phyloP scores from a whole-genome alignment of 2,329 filamentous ascomycete species.

The Diaporthe citriasiana region DNA sequence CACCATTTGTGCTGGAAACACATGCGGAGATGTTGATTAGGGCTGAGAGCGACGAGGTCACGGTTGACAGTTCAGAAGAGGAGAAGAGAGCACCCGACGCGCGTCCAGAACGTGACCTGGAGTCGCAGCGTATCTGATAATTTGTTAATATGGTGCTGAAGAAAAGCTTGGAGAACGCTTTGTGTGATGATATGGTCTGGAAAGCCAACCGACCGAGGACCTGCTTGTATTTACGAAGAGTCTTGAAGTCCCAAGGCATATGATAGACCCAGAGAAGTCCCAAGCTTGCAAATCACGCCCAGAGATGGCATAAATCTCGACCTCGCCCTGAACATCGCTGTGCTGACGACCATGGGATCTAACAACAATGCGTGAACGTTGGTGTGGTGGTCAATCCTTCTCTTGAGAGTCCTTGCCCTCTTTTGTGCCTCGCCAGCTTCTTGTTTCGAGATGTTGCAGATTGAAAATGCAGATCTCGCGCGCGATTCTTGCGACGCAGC shows the following conservation, averaged over 20 bases:
- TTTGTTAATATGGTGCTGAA: too few relatives aligned
- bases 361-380: background rate
- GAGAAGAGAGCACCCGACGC: conserved; percentile 10
- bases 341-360: too few relatives aligned
- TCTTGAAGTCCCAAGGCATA: too few relatives aligned
- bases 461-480: background rate
- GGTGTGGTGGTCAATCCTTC: background rate
- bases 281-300: too few relatives aligned
- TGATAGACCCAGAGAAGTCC: too few relatives aligned
- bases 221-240: too few relatives aligned
- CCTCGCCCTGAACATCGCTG: too few relatives aligned
- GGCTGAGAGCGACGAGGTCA: conserved; percentile 3
- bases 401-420: too few relatives aligned
- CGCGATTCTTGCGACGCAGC: background rate
- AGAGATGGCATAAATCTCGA: too few relatives aligned
- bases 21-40: conserved; percentile 42
- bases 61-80: conserved; percentile 1
- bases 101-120: background rate
- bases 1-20: conserved; percentile 48
- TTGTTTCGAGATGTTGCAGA: background rate
- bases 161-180: background rate
- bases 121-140: background rate
- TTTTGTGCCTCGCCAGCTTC: too few relatives aligned
- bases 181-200: too few relatives aligned
- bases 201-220: background rate